Base-by-base conservation (phyloP, 2,329 filamentous ascomycete genomes). In the Beauveria sp. region DNA sequence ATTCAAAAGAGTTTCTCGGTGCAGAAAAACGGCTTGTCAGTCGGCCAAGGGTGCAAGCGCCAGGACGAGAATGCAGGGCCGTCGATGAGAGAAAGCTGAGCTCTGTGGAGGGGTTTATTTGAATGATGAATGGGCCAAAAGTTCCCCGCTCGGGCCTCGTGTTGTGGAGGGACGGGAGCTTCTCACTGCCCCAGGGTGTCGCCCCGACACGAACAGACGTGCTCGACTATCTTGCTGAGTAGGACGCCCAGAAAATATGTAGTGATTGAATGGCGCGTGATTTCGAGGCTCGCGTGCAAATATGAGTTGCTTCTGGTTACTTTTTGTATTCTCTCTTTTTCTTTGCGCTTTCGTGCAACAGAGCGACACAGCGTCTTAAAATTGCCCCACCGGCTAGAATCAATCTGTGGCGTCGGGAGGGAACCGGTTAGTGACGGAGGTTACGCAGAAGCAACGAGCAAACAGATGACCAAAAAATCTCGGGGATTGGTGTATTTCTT, bases 111-210 rank as follows among this genome's bases (percentile, higher is more conserved):
- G 52, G 59, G 59, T 46, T 55, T 55, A 48, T 43, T 61, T 50
- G 24, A 37, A 28, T 51, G 40, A 59, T 52, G 47, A 52, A 61
- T 48, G 52, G 43, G 34, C 34, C 51, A 48, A 24, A 61, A 55
- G 51, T 61, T 55, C 59, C 59, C 59, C 59, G 59, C 59, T 61
- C 52, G 52, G 59, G 59, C 59, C 59, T 61, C 59, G 59, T 61
- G 46, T 55, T 55, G 51, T 53, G 59, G 51, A 54, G 51, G 56
- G 47, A 59, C 50, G 12, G 47, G 47, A 52, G 22, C 48, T 53
- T 44, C 40, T 37, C 40, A 30, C 41, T 22, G 57, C 24, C 40
- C n/a, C 57, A 53, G 16, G 41, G 50, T 59, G 28, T 24, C 14
- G 26, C 46, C 46, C 18, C 40, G 57, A 47, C 48, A 26, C 47